Percentiles rank a stretch among this genome's conserved stretches.
phyloP scores from a whole-genome alignment of 116 monocot species.

The Thalassia testudinum region DNA sequence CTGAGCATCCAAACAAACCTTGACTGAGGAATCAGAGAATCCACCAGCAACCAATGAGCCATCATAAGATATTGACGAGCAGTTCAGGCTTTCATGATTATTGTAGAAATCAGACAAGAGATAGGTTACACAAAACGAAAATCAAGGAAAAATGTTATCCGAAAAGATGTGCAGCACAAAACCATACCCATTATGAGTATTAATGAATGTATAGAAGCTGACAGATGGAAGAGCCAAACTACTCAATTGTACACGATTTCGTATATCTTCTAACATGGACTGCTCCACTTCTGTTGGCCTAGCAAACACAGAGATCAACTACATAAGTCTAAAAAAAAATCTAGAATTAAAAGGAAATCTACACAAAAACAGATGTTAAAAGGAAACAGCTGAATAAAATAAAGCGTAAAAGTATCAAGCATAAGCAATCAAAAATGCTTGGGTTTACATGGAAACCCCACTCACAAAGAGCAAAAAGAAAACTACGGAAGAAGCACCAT shows the following conservation, averaged over 20 bases:
- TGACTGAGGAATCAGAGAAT: slow-evolving; percentile 94
- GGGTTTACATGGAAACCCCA: too few species aligned
- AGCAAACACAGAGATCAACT: background rate
- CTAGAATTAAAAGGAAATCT: too few species aligned
- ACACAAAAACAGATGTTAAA: too few species aligned
- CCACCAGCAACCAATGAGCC: slow-evolving; percentile 92
- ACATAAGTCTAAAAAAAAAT: too few species aligned
- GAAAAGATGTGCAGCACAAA: background rate
- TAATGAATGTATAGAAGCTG: slow-evolving; percentile 87
- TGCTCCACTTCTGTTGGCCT: slow-evolving; percentile 72
- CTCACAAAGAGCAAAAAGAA: too few species aligned
- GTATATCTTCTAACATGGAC: slow-evolving; percentile 73
- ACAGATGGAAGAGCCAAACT: slow-evolving; percentile 89
- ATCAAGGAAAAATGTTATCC: too few species aligned
- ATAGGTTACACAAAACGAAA: too few species aligned
- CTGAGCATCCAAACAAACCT: slow-evolving; percentile 24
- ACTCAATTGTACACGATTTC: slow-evolving; percentile 78
- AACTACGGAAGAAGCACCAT: too few species aligned
- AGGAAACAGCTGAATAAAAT: too few species aligned
- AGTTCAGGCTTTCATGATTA: slow-evolving; percentile 47
- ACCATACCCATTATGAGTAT: slow-evolving; percentile 86
- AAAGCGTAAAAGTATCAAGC: too few species aligned
- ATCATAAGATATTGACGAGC: slow-evolving; percentile 82
- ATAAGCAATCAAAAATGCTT: too few species aligned
- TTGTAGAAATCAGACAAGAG: background rate